Evolutionary conservation across 78 protist species (phyloP).

Genomic region (Dictyostelium capitatum): DNA sequence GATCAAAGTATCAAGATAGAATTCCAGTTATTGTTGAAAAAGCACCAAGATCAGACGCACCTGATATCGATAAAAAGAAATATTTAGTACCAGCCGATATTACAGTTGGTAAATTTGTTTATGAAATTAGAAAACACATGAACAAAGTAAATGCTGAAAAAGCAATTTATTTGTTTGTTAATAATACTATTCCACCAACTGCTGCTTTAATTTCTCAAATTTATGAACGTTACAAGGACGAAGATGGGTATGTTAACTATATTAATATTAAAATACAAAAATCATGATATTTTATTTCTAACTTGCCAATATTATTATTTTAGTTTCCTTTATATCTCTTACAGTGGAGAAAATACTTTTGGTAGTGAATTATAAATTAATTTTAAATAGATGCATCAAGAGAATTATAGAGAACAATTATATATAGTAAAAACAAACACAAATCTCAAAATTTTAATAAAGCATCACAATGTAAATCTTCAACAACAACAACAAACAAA

Average conservation of each 20-base stretch:
- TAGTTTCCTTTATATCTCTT: conserved; percentile 24
- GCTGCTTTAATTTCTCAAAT: conserved; percentile 90
- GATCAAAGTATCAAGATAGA: conserved; percentile 91
- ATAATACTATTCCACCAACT: conserved; percentile 91
- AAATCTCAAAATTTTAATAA: no score
- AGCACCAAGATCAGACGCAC: conserved; percentile 92
- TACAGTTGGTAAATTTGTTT: conserved; percentile 96
- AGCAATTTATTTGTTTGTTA: conserved; percentile 96
- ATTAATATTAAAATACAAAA: conserved; percentile 27
- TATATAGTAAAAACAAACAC: no score
- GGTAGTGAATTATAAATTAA: neutral
- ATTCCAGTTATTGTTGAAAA: conserved; percentile 97
- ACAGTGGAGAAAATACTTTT: conserved; percentile 10
- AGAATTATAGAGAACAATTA: no score
- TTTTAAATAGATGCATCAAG: neutral
- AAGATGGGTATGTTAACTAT: conserved; percentile 92
- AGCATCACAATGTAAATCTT: no score
- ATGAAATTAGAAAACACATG: conserved; percentile 36
- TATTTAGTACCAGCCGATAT: conserved; percentile 94
- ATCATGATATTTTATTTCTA: no score
- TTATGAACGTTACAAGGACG: conserved; percentile 96
- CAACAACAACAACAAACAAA: no score
- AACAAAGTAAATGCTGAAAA: conserved; percentile 93
- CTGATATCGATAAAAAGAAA: conserved; percentile 96
- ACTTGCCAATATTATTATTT: no score